Evolutionary conservation across 768 basidiomycete species (phyloP), one percentile per base, ranked within the genome.

Genomic region (Trametes cinnabarina): DNA sequence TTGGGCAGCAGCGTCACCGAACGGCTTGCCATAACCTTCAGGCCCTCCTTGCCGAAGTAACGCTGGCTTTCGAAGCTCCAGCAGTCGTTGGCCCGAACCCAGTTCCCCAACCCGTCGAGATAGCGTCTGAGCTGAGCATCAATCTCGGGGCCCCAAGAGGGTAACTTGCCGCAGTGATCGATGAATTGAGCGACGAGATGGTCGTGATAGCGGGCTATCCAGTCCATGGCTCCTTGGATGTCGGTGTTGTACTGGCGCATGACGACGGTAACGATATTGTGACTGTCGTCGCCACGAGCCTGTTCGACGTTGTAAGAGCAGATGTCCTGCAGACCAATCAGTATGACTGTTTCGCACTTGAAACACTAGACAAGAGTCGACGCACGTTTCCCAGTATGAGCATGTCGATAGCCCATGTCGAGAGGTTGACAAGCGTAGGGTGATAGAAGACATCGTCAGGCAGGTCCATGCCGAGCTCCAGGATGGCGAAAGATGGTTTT

Each of bases 391-490:
- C 47, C 22, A 49, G 47, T n/a, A 57, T 52, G 37, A 61, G 20
- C 26, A 61, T 40, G 23, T 57, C 60, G 2, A 51, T 48, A 17
- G 23, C 43, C 23, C 49, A 47, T 1, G 35, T 26, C 0, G 43
- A 23, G 26, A 82, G 75, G 39, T 76, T 74, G 61, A 73, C 69
- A 66, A 88, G 81, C 19, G 59, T 69, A n/a, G 80, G 73, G 67
- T 88, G 76, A 35, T 81, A 71, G 60, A 82, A 81, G 17, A 87
- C 77, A 43, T 79, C 76, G 50, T 87, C 80, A 6, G 83, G 81
- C 30, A 88, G 73, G 68, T 87, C 81, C 47, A 85, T 77, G 43
- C 78, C 80, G 39, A 84, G 75, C 20, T 65, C 64, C 25, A 62
- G 42, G 15, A 65, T 41, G 2, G 64, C 58, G 47, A 65, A 68